Percentiles rank a stretch among this genome's conserved stretches.
Conservation (phyloP, 805 yeast genomes). For the Kluyveromyces starmeri region DNA sequence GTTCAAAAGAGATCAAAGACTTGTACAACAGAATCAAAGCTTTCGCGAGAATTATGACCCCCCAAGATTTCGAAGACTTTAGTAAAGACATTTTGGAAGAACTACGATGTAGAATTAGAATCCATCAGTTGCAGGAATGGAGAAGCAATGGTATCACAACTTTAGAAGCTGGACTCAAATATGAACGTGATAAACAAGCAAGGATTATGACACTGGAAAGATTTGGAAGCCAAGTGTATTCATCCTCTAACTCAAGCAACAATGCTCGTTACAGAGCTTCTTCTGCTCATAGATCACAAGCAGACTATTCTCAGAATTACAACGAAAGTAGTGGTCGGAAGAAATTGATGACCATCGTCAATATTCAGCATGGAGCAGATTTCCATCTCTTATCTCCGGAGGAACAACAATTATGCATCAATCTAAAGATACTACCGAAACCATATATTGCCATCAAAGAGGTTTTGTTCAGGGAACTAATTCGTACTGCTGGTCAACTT, state of each 20-base stretch:
- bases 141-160: constrained; percentile 82
- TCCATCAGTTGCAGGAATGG: constrained; percentile 89
- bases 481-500: constrained; percentile 74
- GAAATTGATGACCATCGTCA: constrained; percentile 44
- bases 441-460: constrained; percentile 92
- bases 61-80: constrained; percentile 71
- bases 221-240: constrained; percentile 29
- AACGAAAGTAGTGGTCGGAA: constrained; percentile 30
- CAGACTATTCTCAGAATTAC: constrained; percentile 21
- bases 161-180: constrained; percentile 72
- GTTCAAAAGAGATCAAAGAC: constrained; percentile 86
- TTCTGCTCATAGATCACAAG: constrained; percentile 21
- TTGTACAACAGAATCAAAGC: constrained; percentile 67
- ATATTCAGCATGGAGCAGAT: constrained; percentile 72
- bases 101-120: constrained; percentile 66
- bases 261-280: constrained; percentile 23
- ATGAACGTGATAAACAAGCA: constrained; percentile 77
- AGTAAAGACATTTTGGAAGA: constrained; percentile 68
- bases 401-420: constrained; percentile 79
- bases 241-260: constrained; percentile 17
- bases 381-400: constrained; percentile 76
- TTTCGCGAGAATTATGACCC: constrained; percentile 69
- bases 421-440: constrained; percentile 78
- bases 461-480: constrained; percentile 75
- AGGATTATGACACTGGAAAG: constrained; percentile 57